Evolutionary conservation across 148 eudicot genomes (phyloP).

Genomic region (Rhododendron ferrugineum): DNA sequence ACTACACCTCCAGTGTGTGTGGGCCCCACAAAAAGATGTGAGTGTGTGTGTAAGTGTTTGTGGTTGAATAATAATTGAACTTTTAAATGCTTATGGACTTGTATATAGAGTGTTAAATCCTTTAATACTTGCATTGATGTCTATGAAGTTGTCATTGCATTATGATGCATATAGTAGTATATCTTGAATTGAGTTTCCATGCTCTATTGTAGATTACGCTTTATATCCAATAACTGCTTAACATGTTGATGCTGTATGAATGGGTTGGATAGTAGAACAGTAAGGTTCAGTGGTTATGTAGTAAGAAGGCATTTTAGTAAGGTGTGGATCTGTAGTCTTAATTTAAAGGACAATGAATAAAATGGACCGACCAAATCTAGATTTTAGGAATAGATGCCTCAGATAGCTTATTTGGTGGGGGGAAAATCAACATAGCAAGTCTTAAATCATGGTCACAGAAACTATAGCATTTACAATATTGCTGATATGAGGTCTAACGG

Average conservation of each 20-base stretch:
- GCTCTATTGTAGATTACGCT: background rate
- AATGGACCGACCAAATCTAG: background rate
- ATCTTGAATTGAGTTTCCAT: background rate
- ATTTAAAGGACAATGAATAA: background rate
- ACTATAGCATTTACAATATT: background rate
- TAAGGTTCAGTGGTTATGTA: background rate
- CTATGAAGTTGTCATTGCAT: background rate
- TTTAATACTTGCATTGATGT: too few species aligned
- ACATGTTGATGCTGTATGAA: background rate
- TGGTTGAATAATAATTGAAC: background rate
- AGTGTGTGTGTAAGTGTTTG: too few species aligned
- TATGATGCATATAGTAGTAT: background rate
- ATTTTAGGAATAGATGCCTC: background rate
- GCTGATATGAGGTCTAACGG: background rate
- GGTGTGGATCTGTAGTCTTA: background rate
- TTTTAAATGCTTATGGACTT: background rate
- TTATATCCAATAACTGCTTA: background rate
- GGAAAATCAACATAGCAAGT: background rate
- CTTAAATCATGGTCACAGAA: background rate
- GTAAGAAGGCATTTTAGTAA: background rate
- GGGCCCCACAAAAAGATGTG: too few species aligned
- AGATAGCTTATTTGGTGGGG: background rate
- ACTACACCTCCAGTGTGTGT: too few species aligned
- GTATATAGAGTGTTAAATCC: background rate
- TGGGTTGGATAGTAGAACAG: background rate